Conservation (phyloP, 495 filamentous ascomycete species). For the Sordaria brevicollis region DNA sequence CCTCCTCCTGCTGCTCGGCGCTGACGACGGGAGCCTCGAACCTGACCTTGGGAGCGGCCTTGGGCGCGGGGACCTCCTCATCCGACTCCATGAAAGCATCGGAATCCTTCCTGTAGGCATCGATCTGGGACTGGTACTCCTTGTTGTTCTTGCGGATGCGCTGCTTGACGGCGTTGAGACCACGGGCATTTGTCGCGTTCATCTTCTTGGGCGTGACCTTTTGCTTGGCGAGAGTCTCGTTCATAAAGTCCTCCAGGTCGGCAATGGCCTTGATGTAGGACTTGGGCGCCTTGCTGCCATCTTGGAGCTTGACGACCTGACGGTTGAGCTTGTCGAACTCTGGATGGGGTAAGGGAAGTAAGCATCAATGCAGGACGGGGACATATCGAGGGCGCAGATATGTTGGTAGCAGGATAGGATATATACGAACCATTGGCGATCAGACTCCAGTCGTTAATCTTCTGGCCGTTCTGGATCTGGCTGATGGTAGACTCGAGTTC, state of each 20-base stretch:
- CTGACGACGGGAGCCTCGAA: conserved; percentile 14
- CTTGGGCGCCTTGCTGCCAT: conserved; percentile 71
- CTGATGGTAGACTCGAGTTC: conserved; percentile 84
- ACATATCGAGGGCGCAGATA: neutral
- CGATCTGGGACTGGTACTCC: conserved; percentile 78
- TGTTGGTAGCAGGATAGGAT: neutral
- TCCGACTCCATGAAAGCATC: conserved; percentile 81
- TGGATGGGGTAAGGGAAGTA: conserved; percentile 21
- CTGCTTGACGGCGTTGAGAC: conserved; percentile 93
- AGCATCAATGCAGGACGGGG: conserved; percentile 8
- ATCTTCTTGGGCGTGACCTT: conserved; percentile 97
- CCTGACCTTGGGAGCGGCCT: conserved; percentile 34
- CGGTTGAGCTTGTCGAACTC: conserved; percentile 98
- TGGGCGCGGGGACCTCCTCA: conserved; percentile 54
- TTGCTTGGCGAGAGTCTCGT: conserved; percentile 85
- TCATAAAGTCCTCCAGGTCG: conserved; percentile 91
- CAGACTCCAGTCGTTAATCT: conserved; percentile 93
- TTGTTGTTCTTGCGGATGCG: conserved; percentile 97
- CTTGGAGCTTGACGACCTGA: conserved; percentile 67
- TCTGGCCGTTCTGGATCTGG: conserved; percentile 88
- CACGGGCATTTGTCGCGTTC: conserved; percentile 90
- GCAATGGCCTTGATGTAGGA: conserved; percentile 85
- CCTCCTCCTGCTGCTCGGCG: conserved; percentile 40
- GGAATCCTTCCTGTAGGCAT: conserved; percentile 74
- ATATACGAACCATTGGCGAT: conserved; percentile 68